phyloP scores from a whole-genome alignment of 176 grass and related monocot genomes.

The Carex parvula region DNA sequence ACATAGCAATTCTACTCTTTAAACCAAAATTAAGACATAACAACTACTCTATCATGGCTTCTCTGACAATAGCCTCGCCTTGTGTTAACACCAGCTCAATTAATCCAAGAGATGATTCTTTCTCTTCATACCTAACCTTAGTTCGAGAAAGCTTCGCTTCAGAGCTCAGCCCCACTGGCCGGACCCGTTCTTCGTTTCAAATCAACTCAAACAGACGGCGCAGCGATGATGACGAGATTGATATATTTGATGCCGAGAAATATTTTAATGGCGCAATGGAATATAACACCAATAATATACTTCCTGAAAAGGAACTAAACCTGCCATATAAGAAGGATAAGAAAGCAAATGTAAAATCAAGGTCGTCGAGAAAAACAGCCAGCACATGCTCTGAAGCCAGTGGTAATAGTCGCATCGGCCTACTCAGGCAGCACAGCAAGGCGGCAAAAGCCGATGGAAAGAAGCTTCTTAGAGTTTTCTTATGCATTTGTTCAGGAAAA shows the following conservation, averaged over 20 bases:
- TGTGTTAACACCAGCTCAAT: conserved; percentile 15
- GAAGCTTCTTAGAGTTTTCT: conserved; percentile 40
- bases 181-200: conserved; percentile 1
- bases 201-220: conserved; percentile 30
- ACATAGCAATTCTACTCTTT: not conserved
- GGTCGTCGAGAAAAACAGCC: conserved; percentile 10
- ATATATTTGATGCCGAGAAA: conserved; percentile 61
- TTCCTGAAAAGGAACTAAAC: conserved; percentile 7
- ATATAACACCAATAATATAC: not conserved
- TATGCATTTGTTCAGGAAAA: conserved; percentile 56
- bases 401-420: conserved; percentile 45
- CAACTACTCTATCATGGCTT: conserved; percentile 12
- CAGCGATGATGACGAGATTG: conserved; percentile 57
- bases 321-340: conserved; percentile 4
- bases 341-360: conserved; percentile 4
- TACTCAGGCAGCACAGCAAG: conserved; percentile 28
- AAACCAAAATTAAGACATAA: not conserved
- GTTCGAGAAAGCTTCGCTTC: conserved; percentile 1
- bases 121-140: conserved; percentile 41
- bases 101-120: conserved; percentile 28
- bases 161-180: not conserved
- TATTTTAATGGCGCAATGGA: conserved; percentile 65
- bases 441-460: not conserved
- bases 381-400: conserved; percentile 36
- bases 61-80: conserved; percentile 13